These are phyloP conservation scores for Pestalotiopsis sp. DNA, from an alignment of 2,329 filamentous ascomycete species.

Conservation along the genomic window DNA sequence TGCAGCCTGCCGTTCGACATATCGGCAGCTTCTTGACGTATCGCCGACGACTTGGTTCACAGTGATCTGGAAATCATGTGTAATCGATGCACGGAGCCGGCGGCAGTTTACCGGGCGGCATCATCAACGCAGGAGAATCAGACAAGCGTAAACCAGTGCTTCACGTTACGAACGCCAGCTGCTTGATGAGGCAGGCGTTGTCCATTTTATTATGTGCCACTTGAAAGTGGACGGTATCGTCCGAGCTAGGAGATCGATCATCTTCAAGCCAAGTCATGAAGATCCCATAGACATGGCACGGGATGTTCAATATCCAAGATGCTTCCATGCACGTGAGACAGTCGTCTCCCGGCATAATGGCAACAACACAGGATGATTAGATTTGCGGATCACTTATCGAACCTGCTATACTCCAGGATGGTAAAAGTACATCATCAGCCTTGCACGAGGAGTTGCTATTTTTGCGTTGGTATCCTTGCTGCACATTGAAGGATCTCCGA, in stretches of 20 bases:
- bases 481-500: slow-evolving; percentile 16
- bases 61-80: not conserved
- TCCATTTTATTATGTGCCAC: not conserved
- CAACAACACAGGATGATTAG: not conserved
- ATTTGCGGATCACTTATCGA: not conserved
- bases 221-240: not conserved
- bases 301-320: not conserved
- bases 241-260: not conserved
- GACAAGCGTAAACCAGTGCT: not conserved
- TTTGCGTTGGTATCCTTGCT: slow-evolving; percentile 18
- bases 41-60: not conserved
- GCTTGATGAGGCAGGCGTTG: not conserved
- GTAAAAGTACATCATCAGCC: not conserved
- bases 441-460: slow-evolving; percentile 1
- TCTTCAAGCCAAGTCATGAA: not conserved
- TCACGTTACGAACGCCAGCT: not conserved
- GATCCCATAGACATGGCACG: not conserved
- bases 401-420: not conserved
- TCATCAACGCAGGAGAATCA: not conserved
- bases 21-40: not conserved
- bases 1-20: not conserved
- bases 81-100: slow-evolving; percentile 1
- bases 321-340: not conserved
- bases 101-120: not conserved
- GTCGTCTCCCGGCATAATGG: not conserved